Conservation (phyloP, 345 rosid species). For the Camelina laxa region DNA sequence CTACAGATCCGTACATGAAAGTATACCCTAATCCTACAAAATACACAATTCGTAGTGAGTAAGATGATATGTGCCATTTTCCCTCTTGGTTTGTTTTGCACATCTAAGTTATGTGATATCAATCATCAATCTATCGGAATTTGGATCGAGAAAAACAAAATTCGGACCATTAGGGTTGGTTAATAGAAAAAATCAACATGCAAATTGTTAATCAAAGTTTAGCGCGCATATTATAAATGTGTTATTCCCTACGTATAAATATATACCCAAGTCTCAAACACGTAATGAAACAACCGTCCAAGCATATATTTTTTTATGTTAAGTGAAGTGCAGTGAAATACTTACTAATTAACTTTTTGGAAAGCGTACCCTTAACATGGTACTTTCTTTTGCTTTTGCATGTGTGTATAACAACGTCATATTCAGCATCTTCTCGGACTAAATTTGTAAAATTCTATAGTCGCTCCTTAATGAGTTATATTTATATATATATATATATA, state of each 20-base stretch:
- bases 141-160: too few relatives aligned
- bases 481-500: too few relatives aligned
- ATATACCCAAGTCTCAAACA: neutral
- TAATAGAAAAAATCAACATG: neutral
- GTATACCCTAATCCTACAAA: too few relatives aligned
- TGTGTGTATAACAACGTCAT: neutral
- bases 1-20: too few relatives aligned
- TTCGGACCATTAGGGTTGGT: too few relatives aligned
- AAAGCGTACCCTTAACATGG: neutral
- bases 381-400: conserved; percentile 9
- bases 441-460: neutral
- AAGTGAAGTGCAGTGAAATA: neutral
- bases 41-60: too few relatives aligned
- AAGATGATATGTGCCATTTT: too few relatives aligned
- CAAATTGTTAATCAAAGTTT: neutral
- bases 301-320: neutral
- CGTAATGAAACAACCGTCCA: neutral
- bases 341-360: neutral
- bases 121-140: too few relatives aligned
- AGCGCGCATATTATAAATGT: too few relatives aligned
- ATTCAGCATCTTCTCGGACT: conserved; percentile 2
- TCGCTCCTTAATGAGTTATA: neutral
- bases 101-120: neutral
- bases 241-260: neutral
- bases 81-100: neutral